Evolutionary conservation across 2,329 filamentous ascomycete species (phyloP).

Genomic region (Sclerotinia subarctica): DNA sequence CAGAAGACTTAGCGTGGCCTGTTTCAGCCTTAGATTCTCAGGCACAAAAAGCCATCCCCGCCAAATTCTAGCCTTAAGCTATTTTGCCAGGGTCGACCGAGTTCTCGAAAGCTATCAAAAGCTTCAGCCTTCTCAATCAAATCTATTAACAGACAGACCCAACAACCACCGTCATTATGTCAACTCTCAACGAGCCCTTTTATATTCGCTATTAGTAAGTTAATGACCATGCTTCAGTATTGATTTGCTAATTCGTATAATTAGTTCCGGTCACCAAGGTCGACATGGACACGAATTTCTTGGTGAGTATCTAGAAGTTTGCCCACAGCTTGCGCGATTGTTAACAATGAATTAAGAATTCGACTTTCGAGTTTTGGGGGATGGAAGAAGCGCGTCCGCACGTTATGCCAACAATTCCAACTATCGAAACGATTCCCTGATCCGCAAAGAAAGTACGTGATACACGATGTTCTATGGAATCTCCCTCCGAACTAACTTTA

Average conservation of each 20-base stretch:
- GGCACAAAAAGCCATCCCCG: constrained; percentile 8
- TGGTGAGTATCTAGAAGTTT: constrained; percentile 52
- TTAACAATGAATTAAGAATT: constrained; percentile 64
- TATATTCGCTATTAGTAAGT: constrained; percentile 96
- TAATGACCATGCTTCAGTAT: neutral
- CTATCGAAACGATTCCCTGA: constrained; percentile 96
- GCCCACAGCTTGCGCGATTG: neutral
- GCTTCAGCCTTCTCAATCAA: constrained; percentile 30
- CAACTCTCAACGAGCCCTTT: constrained; percentile 66
- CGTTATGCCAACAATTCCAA: constrained; percentile 99
- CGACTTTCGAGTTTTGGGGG: constrained; percentile 87
- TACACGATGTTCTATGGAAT: constrained; percentile 5
- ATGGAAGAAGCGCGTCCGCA: constrained; percentile 88
- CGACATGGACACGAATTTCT: constrained; percentile 98
- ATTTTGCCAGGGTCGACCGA: neutral
- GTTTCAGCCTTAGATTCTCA: constrained; percentile 19
- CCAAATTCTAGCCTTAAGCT: constrained; percentile 17
- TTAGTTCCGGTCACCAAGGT: constrained; percentile 92
- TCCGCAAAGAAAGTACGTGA: constrained; percentile 94
- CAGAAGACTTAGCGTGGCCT: constrained; percentile 20
- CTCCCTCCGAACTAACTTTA: constrained; percentile 17
- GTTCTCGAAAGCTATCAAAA: constrained; percentile 16
- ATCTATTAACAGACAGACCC: constrained; percentile 8
- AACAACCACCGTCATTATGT: constrained; percentile 29
- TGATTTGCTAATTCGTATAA: constrained; percentile 25